A percentile compares a stretch with the other conserved stretches of the same genome.
Evolutionary conservation across 805 yeast species (phyloP).

Genomic region (Candida quercuum): DNA sequence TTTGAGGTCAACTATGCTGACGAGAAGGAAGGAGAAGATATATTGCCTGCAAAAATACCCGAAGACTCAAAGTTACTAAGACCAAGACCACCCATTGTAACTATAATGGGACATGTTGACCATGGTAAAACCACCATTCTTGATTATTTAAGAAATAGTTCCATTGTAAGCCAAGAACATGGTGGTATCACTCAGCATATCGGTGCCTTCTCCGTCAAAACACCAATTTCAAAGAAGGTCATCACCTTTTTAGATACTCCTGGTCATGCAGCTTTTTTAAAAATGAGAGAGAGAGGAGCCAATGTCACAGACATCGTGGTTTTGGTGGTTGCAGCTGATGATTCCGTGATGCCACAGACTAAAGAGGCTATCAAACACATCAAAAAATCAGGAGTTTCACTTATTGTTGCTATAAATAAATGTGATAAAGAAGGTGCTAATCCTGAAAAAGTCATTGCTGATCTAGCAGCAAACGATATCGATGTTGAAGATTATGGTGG

Average conservation of each 20-base stretch:
- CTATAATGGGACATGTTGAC: slow-evolving; percentile 98
- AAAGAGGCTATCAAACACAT: slow-evolving; percentile 94
- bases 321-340: slow-evolving; percentile 94
- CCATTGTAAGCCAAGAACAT: slow-evolving; percentile 77
- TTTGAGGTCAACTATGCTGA: slow-evolving; percentile 42
- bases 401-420: slow-evolving; percentile 90
- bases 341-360: slow-evolving; percentile 97
- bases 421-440: slow-evolving; percentile 78
- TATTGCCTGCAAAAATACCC: slow-evolving; percentile 48
- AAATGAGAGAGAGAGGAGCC: slow-evolving; percentile 97
- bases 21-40: slow-evolving; percentile 31
- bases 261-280: slow-evolving; percentile 94
- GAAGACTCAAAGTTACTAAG: slow-evolving; percentile 42
- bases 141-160: slow-evolving; percentile 79
- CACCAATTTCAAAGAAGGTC: slow-evolving; percentile 65
- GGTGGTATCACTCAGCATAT: slow-evolving; percentile 98
- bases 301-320: slow-evolving; percentile 87
- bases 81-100: slow-evolving; percentile 87
- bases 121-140: slow-evolving; percentile 96
- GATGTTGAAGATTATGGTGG: slow-evolving; percentile 94
- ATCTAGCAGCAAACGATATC: slow-evolving; percentile 69
- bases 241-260: slow-evolving; percentile 96
- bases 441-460: slow-evolving; percentile 71
- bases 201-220: slow-evolving; percentile 89
- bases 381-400: slow-evolving; percentile 70